Base-by-base conservation (phyloP, 805 yeast genomes). In the Candida verbasci region DNA sequence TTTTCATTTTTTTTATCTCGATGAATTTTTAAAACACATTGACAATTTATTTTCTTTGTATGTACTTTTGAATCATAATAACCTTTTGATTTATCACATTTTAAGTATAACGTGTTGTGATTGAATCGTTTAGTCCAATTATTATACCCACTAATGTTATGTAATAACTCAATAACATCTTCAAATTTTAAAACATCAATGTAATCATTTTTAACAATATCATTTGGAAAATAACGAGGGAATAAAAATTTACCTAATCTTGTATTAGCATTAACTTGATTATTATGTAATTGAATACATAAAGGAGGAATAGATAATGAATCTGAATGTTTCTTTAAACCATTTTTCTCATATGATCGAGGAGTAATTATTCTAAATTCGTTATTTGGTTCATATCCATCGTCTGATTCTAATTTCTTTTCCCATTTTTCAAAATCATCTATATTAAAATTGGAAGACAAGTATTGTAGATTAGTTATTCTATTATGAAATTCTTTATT, bases 31-130 rank as follows among this genome's bases (percentile, higher is more conserved):
- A 25, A 25, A 6, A 25, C 28, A 25, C 28, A 25, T 25, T 12
- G 28, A 25, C 28, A 25, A 25, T 25, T 25, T 6, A 25, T 25
- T 10, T 25, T 25, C 9, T 25, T 25, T 7, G 17, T 25, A 15
- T 25, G 28, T 4, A 25, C 11, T 15, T 25, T 25, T 25, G 28
- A 25, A 14, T 25, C 28, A 9, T 25, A 25, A 25, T 25, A 25
- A 12, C 28, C 28, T 15, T 25, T 25, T 25, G 28, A 25, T 15
- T 25, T 25, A 25, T 25, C 28, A 25, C 28, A 25, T 25, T 25
- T 25, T 12, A 25, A 15, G 12, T 25, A 25, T 15, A 25, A 14
- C 9, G 28, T 25, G 12, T 25, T 25, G 12, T 25, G 28, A 25
- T 25, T 25, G 12, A 25, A 25, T 17, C 28, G 7, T 15, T 25